Evolutionary conservation across 257 asterid genomes (phyloP), one percentile per base, ranked within the genome.

Genomic region (Rauvolfia tetraphylla): DNA sequence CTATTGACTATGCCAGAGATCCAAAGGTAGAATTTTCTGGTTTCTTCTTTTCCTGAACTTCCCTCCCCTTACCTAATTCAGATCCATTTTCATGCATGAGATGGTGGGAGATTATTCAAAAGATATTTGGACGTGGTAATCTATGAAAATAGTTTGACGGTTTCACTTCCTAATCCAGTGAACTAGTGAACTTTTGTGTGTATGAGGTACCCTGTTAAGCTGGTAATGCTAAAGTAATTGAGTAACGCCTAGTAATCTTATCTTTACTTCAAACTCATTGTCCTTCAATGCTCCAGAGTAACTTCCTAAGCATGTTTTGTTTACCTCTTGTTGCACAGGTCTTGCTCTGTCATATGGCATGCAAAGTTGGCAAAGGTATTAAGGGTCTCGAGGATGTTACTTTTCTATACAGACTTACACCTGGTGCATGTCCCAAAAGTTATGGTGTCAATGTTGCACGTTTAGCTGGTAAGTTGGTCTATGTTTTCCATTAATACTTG

Each of bases 401-500:
- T 73, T 95, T 95, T 85, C 97, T 95, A 7, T 93, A 92, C 87
- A 91, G 91, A 80, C 88, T 95, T 89, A 84, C 90, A 29, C 87
- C 84, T 10, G 98, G 96, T 58, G 91, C 98, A 83, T 95, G 99
- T 87, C 99, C 99, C 70, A 91, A 90, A 83, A 95, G 99, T 81
- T 95, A 95, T 36, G 99, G 99, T 81, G 96, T 92, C 78, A 95
- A 95, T 74, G 97, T 95, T 80, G 99, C 99, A 72, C 89, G 96
- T 53, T 78, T 95, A 65, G 99, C 99, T 73, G 98, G 99, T 92
- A 79, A 78, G 84, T 81, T 33, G 42, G 10, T 49, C 22, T 7
- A 42, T 8, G 36, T 79, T 12, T 75, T 23, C 17, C 65, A 14
- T 48, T 38, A 33, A 59, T 39, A 62, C 29, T 12, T 22, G 17